phyloP scores from a whole-genome alignment of 495 filamentous ascomycete genomes.

The Amphirosellinia nigrospora region DNA sequence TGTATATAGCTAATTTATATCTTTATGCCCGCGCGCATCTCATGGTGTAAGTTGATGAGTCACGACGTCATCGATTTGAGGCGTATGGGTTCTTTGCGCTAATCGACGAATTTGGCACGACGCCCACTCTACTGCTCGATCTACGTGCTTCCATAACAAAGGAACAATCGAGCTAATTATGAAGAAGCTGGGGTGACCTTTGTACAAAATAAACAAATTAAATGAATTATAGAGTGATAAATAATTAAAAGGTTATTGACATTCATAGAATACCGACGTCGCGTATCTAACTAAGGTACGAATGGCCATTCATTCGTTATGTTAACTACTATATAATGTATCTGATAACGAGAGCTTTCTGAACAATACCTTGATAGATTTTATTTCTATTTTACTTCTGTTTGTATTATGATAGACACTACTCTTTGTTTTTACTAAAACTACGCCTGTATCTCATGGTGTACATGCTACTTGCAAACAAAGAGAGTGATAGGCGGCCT shows the following conservation, averaged over 20 bases:
- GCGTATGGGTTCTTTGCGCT: neutral
- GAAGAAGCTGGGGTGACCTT: too few relatives aligned
- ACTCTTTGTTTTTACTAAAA: neutral
- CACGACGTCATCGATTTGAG: constrained; percentile 26
- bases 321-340: neutral
- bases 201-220: too few relatives aligned
- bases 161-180: neutral
- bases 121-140: neutral
- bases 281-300: neutral
- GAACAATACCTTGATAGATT: neutral
- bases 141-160: neutral
- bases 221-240: too few relatives aligned
- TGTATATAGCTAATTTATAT: neutral
- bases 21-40: neutral
- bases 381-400: neutral
- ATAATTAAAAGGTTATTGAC: too few relatives aligned
- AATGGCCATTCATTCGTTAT: neutral
- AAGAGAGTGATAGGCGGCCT: neutral
- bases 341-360: neutral
- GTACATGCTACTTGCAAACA: neutral
- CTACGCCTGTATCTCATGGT: neutral
- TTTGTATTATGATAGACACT: neutral
- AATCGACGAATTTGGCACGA: neutral
- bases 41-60: constrained; percentile 15
- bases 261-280: too few relatives aligned